Conservation (phyloP, 768 basidiomycete species). For the Suillus sp. region DNA sequence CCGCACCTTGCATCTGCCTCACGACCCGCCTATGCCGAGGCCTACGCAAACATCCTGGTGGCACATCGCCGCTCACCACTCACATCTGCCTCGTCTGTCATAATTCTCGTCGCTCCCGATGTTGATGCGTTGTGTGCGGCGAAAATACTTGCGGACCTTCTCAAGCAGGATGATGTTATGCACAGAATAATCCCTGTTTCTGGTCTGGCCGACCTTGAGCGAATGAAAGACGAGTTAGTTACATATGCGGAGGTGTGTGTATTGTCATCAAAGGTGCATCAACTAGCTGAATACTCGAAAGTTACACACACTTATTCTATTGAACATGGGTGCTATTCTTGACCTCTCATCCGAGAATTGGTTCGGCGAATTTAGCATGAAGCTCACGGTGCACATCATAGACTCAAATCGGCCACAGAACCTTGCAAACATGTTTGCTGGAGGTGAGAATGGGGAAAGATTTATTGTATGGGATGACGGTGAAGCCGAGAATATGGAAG, state of each 20-base stretch:
- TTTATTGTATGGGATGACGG: constrained; percentile 96
- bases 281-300: constrained; percentile 30
- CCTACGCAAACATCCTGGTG: constrained; percentile 73
- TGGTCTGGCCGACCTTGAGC: constrained; percentile 76
- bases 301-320: constrained; percentile 87
- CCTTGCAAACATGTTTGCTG: constrained; percentile 81
- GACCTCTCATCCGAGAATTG: constrained; percentile 75
- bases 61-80: constrained; percentile 71
- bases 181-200: constrained; percentile 89
- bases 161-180: constrained; percentile 92
- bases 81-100: constrained; percentile 80
- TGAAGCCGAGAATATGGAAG: constrained; percentile 64
- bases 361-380: constrained; percentile 71
- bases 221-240: constrained; percentile 63
- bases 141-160: constrained; percentile 83
- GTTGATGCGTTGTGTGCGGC: constrained; percentile 93
- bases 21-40: constrained; percentile 67
- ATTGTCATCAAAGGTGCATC: not conserved
- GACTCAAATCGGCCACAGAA: constrained; percentile 93
- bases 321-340: constrained; percentile 90
- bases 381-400: constrained; percentile 85
- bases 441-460: constrained; percentile 64
- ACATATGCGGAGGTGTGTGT: constrained; percentile 64
- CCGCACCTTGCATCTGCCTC: constrained; percentile 64
- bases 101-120: constrained; percentile 85